These are phyloP conservation scores for Calonectria crousiana DNA, from an alignment of 2,329 filamentous ascomycete genomes.

Conservation along the genomic window DNA sequence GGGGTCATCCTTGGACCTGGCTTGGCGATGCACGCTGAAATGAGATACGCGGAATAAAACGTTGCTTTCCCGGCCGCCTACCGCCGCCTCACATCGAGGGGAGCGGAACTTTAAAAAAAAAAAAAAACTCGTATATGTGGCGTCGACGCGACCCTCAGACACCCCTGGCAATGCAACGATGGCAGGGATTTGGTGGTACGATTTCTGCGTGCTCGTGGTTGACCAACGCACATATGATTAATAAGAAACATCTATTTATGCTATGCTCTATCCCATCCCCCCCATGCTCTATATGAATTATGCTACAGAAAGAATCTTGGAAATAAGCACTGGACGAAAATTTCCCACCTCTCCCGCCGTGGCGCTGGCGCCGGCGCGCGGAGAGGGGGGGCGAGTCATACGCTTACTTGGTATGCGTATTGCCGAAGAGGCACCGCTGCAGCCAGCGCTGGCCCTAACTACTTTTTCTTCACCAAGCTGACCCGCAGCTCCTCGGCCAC, in stretches of 20 bases:
- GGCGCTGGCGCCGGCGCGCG: not conserved
- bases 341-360: not conserved
- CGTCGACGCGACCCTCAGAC: not conserved
- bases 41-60: slow-evolving; percentile 8
- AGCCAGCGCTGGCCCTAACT: not conserved
- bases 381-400: not conserved
- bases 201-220: not conserved
- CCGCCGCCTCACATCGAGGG: not conserved
- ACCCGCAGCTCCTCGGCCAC: slow-evolving; percentile 7
- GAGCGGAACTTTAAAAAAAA: not conserved
- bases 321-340: slow-evolving; percentile 7
- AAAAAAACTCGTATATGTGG: slow-evolving; percentile 10
- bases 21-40: not conserved
- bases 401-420: not conserved
- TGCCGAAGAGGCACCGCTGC: not conserved
- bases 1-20: not conserved
- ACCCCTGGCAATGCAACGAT: not conserved
- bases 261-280: not conserved
- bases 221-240: not conserved
- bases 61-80: not conserved
- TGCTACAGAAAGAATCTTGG: not conserved
- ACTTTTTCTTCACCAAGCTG: not conserved
- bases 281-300: slow-evolving; percentile 8
- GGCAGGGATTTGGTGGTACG: not conserved
- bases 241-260: slow-evolving; percentile 5